Evolutionary conservation across 352 stramenopile species (phyloP), one percentile per base, ranked within the genome.

Genomic region (Globisporangium solare): DNA sequence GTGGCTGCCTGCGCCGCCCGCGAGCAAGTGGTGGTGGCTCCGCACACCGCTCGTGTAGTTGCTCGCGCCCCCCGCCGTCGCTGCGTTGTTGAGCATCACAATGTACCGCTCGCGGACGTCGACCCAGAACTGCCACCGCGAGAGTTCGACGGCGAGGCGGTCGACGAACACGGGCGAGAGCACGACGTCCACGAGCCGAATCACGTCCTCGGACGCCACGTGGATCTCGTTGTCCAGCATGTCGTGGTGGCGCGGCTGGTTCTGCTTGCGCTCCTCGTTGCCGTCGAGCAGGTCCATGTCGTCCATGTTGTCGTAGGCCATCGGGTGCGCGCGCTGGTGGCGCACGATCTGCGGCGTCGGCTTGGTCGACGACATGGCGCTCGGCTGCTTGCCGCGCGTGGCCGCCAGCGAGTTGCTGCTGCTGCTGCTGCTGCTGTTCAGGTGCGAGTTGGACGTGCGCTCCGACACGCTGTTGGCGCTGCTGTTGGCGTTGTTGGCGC

Each of bases 71-170:
- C 0, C n/a, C 54, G 58, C 31, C 52, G 37, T 0, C 51, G 53
- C n/a, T n/a, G n/a, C 6, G 51, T 67, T 21, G 58, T 32, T 15
- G 21, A 85, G 64, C 50, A 81, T 40, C 27, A 66, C 63, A n/a
- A 91, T 80, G 61, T 86, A 91, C 68, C 85, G 83, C 40, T 91
- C 78, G 1, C 81, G 76, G 13, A 89, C 60, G 40, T 91, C 81
- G 15, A 91, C 78, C 76, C 81, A 91, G 43, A 91, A 91, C 56
- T 91, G 78, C 78, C 79, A 91, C 0, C 78, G 70, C n/a, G 76
- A 87, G 14, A 89, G 64, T 61, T 91, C 81, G 3, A 58, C 66
- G 1, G 74, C 59, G 51, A 91, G 63, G 3, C 81, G 70, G 51
- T 89, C 79, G 2, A 89, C 81, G 51, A 91, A 91, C 47, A 84